Evolutionary conservation across 306 rosid species (phyloP).

Genomic region (Rosa rugosa): DNA sequence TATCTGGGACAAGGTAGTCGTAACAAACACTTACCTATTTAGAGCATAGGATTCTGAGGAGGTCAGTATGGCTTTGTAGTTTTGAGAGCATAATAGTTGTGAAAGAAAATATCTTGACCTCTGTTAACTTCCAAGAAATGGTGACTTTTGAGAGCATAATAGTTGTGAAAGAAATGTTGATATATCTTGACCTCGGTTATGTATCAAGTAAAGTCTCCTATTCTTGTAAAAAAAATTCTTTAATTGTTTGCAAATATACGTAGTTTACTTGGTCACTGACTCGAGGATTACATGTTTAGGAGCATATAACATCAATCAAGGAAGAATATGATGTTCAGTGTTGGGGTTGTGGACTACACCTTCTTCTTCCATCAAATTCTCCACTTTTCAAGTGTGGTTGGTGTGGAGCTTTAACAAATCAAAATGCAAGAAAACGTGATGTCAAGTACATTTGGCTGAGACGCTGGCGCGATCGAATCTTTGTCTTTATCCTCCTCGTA

Average conservation of each 20-base stretch:
- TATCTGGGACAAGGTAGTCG: background rate
- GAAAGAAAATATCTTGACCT: background rate
- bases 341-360: slow-evolving; percentile 95
- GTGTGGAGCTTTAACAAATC: slow-evolving; percentile 94
- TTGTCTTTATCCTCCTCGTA: slow-evolving; percentile 52
- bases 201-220: background rate
- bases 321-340: slow-evolving; percentile 68
- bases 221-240: background rate
- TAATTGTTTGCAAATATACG: background rate
- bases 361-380: slow-evolving; percentile 59
- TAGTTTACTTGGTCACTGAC: slow-evolving; percentile 45
- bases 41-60: background rate
- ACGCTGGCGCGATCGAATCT: slow-evolving; percentile 68
- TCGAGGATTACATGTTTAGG: slow-evolving; percentile 60
- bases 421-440: slow-evolving; percentile 48
- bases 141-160: background rate
- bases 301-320: slow-evolving; percentile 48
- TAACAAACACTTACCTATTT: background rate
- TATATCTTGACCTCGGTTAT: background rate
- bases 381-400: slow-evolving; percentile 89
- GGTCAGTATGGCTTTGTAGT: background rate
- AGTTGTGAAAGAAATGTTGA: too few relatives aligned
- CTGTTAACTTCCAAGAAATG: background rate
- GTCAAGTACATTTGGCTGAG: slow-evolving; percentile 60
- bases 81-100: background rate